These are phyloP conservation scores for Flaveria robusta DNA, from an alignment of 129 eudicot species.

Conservation along the genomic window DNA sequence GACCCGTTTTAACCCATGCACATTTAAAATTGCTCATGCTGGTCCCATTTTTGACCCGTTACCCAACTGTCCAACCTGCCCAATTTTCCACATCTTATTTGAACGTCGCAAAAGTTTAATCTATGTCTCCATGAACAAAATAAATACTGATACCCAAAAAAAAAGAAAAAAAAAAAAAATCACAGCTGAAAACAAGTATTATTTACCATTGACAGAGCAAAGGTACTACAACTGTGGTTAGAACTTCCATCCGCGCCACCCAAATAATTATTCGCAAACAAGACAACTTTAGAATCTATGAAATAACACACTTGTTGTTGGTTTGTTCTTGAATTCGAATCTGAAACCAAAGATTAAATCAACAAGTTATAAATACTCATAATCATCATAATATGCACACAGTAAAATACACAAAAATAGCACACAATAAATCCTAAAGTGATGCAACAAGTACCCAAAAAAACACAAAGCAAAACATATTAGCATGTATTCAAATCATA, in stretches of 20 bases:
- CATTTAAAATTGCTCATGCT: not conserved
- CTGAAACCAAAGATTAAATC: constrained; percentile 22
- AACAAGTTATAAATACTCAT: constrained; percentile 8
- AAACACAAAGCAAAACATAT: not conserved
- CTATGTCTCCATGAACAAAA: not conserved
- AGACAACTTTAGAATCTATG: constrained; percentile 12
- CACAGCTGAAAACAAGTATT: not conserved
- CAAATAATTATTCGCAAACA: not conserved
- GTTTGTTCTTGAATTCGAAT: constrained; percentile 25
- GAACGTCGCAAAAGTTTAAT: not conserved
- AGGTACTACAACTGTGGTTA: constrained; percentile 5
- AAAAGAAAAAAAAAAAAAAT: too few relatives aligned
- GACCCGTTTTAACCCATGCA: not conserved
- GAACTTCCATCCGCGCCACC: not conserved
- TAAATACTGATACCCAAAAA: not conserved
- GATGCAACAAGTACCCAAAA: too few relatives aligned
- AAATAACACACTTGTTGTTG: constrained; percentile 28
- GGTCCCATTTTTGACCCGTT: not conserved
- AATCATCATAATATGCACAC: constrained; percentile 24
- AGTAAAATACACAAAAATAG: not conserved
- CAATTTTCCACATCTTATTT: not conserved
- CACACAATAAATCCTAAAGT: not conserved
- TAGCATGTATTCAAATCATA: constrained; percentile 35
- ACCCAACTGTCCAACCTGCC: not conserved
- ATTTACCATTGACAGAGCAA: not conserved